Evolutionary conservation across 805 yeast species (phyloP), one percentile per base, ranked within the genome.

Genomic region (Saturnispora besseyi): DNA sequence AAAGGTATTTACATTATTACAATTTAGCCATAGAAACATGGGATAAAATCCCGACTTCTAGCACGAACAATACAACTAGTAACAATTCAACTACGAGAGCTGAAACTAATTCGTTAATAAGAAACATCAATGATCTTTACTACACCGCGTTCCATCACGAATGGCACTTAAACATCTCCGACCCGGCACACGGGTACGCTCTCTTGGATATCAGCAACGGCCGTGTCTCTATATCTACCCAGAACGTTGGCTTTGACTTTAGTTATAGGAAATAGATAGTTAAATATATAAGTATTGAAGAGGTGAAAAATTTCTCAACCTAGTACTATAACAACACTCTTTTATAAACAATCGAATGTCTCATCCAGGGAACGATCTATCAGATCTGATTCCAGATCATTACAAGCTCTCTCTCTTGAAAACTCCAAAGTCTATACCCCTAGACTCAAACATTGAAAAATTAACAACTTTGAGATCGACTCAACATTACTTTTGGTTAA

Each of bases 121-220:
- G 76, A 60, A 71, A 69, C 51, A 71, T 78, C 50, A 81, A 81
- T 61, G 87, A 83, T 58, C 66, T 75, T 37, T 78, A 81, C 56
- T 78, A 79, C 60, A 70, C 76, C 13, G 79, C 88, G 1, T 84
- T 81, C 64, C 82, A 81, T 59, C 81, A 81, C 58, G 72, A 82
- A 51, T 85, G 95, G 95, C 87, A 85, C 62, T 81, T 81, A 62
- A 83, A 83, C 57, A 67, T 85, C 42, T 78, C 88, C 57, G 91
- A 84, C 60, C 73, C 72, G 29, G 63, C 70, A 24, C 66, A 70
- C 55, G 88, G 84, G 6, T 62, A 66, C 45, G 67, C 81, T 48
- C 64, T 69, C 44, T 66, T 78, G 50, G 68, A 67, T 48, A 67
- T 70, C 51, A 67, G 60, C 12, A 67, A 71, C 47, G 79, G 84